Percentiles rank a stretch among this genome's conserved stretches.
phyloP scores from a whole-genome alignment of 2,329 filamentous ascomycete genomes.

The Scytalidium lignicola region DNA sequence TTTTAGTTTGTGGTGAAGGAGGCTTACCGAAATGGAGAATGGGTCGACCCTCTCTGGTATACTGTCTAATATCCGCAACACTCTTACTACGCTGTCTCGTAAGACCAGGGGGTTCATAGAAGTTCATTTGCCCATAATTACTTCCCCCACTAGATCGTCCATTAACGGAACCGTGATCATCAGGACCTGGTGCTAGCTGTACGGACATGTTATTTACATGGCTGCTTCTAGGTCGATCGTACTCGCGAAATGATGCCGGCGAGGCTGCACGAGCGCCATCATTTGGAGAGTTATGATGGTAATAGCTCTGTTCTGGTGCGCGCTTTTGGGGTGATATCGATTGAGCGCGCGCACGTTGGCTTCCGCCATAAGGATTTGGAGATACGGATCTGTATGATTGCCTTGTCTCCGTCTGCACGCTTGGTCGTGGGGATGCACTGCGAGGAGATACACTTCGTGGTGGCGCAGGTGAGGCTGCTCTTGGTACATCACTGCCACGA shows the following conservation, averaged over 20 bases:
- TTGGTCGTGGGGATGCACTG: slow-evolving; percentile 57
- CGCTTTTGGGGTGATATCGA: slow-evolving; percentile 37
- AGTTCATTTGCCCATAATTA: slow-evolving; percentile 47
- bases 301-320: slow-evolving; percentile 45
- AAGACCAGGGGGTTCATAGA: slow-evolving; percentile 42
- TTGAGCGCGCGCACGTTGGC: slow-evolving; percentile 25
- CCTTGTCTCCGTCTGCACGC: slow-evolving; percentile 42
- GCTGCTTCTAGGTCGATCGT: slow-evolving; percentile 47
- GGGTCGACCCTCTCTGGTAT: slow-evolving; percentile 77
- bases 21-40: slow-evolving; percentile 91
- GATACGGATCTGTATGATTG: slow-evolving; percentile 46
- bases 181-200: slow-evolving; percentile 52
- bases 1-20: background rate
- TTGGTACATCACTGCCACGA: slow-evolving; percentile 52
- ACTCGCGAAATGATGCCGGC: slow-evolving; percentile 30
- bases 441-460: slow-evolving; percentile 36
- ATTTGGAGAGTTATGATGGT: slow-evolving; percentile 44
- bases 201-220: slow-evolving; percentile 51
- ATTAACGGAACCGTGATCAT: slow-evolving; percentile 50
- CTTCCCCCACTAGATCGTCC: slow-evolving; percentile 39
- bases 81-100: slow-evolving; percentile 69
- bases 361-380: slow-evolving; percentile 56
- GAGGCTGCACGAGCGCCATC: slow-evolving; percentile 39
- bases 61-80: slow-evolving; percentile 74
- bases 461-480: slow-evolving; percentile 64